Base-by-base conservation (phyloP, 139 green algal genomes). In the Volvox africanus region DNA sequence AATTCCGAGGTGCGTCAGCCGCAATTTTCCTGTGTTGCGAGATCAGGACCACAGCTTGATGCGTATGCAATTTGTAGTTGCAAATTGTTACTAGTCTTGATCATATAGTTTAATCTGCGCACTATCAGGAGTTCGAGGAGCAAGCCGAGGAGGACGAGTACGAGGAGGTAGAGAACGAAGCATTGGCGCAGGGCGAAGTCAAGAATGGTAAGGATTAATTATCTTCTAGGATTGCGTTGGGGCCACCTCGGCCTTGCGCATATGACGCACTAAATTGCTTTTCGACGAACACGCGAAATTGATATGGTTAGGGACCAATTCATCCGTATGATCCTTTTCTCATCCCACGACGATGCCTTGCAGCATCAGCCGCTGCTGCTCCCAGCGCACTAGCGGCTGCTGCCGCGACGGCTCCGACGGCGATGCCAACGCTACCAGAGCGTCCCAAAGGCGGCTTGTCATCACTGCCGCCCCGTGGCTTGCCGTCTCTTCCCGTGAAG, bases 1-100 rank as follows among this genome's bases (percentile, higher is more conserved):
- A 71, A 86, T 71, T 71, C 50, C 80, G 80, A 86, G 80, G 80
- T 86, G 80, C 24, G n/a, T 50, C 80, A 84, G 80, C 80, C 80
- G 80, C 80, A 86, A 86, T 86, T 86, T 71, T n/a, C 14, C 80
- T 44, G 13, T 22, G 16, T 73, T 73, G 55, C 26, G 50, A 73
- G 80, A 86, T 86, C 50, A 55, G 32, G 76, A 21, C 76, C 28
- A 26, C 65, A 16, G 65, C 21, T 73, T 16, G 65, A 73, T 28
- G 65, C 65, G 65, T 73, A 28, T 73, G 12, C 3, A 28, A 6
- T 3, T 55, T 33, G 35, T 35, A 12, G 9, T 24, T 36, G 68
- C 32, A 82, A 55, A 61, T 24, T 6, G n/a, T 19, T 82, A 61
- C 30, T 84, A 24, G 22, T 84, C 16, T 17, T 0, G 30, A 44